phyloP scores from a whole-genome alignment of 176 grass and related monocot species.

The Rhipidocladum racemiflorum region DNA sequence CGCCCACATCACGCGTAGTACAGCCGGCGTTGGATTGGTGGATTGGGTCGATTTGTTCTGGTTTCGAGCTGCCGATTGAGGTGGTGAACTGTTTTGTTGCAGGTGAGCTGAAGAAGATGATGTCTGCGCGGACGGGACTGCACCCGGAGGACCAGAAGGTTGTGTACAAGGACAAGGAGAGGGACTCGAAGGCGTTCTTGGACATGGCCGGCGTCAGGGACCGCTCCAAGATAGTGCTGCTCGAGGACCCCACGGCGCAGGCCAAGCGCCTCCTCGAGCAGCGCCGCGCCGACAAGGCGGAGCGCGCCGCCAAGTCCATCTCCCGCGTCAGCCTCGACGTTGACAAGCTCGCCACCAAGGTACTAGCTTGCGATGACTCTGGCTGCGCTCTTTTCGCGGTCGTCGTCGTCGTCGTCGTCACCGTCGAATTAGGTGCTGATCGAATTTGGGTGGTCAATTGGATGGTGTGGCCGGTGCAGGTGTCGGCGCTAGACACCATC shows the following conservation, averaged over 20 bases:
- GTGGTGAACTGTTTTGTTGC: background rate
- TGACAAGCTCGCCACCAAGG: constrained; percentile 82
- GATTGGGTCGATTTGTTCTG: background rate
- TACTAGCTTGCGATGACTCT: background rate
- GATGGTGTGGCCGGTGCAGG: constrained; percentile 28
- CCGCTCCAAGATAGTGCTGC: constrained; percentile 71
- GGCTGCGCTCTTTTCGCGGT: background rate
- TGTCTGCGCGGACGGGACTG: constrained; percentile 64
- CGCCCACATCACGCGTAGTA: background rate
- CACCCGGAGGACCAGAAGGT: constrained; percentile 89
- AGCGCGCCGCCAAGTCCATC: constrained; percentile 65
- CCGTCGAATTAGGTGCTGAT: background rate
- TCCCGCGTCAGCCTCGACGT: constrained; percentile 68
- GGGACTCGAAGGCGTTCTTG: constrained; percentile 73
- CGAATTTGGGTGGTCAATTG: background rate
- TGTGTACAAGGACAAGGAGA: constrained; percentile 84
- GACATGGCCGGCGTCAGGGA: constrained; percentile 87
- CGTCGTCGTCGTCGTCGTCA: background rate
- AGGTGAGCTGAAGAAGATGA: constrained; percentile 93
- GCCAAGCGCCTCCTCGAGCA: constrained; percentile 76
- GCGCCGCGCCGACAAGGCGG: constrained; percentile 62
- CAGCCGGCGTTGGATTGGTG: background rate
- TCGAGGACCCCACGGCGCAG: constrained; percentile 74
- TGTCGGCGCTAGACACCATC: constrained; percentile 68
- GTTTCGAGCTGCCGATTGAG: background rate